Percentiles rank a stretch among this genome's conserved stretches.
phyloP scores from a whole-genome alignment of 495 filamentous ascomycete species.

The Hypomontagnella submonticulosa region DNA sequence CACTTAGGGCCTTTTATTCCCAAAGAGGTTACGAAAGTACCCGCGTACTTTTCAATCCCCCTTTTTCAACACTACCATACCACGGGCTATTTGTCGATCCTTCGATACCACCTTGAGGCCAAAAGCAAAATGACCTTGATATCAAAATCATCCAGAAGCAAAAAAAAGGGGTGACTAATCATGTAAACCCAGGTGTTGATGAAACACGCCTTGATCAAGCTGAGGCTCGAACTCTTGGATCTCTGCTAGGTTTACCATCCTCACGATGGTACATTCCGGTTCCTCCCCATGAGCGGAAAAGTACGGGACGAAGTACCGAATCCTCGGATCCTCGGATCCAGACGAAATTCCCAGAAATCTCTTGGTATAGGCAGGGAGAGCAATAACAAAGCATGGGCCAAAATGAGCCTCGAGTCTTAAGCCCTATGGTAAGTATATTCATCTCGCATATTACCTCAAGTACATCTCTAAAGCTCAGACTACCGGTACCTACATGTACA shows the following conservation, averaged over 20 bases:
- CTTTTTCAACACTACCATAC: too few relatives aligned
- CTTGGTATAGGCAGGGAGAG: constrained; percentile 24
- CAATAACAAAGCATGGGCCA: constrained; percentile 5
- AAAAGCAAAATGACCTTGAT: not conserved
- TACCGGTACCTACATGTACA: not conserved
- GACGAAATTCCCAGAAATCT: not conserved
- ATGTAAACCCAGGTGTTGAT: constrained; percentile 6
- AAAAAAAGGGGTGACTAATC: constrained; percentile 4
- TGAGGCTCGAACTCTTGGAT: not conserved
- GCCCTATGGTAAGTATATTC: not conserved
- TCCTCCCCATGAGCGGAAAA: constrained; percentile 1
- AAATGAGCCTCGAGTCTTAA: constrained; percentile 29
- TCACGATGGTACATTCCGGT: not conserved
- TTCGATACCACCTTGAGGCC: constrained; percentile 12
- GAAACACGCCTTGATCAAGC: constrained; percentile 20
- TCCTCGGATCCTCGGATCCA: constrained; percentile 22
- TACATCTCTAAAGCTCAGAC: not conserved
- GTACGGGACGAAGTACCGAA: constrained; percentile 20
- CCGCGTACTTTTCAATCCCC: not conserved
- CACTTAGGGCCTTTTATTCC: not conserved
- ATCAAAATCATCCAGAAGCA: not conserved
- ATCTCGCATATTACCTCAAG: not conserved
- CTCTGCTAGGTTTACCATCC: not conserved
- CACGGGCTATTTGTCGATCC: constrained; percentile 11
- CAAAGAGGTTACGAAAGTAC: constrained; percentile 6